phyloP scores from a whole-genome alignment of 1,139 yeast genomes.

The Yamadazyma atmosphaerica region DNA sequence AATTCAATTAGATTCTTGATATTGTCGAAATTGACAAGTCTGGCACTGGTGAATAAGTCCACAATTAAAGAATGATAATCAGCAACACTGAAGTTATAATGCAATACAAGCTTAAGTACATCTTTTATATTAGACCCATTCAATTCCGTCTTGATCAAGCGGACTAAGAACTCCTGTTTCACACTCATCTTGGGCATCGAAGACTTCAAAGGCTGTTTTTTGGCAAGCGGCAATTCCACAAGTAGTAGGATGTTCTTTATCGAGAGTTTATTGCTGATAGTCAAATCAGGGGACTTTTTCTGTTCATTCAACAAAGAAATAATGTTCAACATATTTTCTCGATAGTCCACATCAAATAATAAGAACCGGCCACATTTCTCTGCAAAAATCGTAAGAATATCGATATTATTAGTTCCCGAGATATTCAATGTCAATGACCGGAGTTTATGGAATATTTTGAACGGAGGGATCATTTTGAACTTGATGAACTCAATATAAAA shows the following conservation, averaged over 20 bases:
- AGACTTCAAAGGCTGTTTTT: conserved; percentile 20
- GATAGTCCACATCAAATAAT: conserved; percentile 60
- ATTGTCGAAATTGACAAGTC: conserved; percentile 58
- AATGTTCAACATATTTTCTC: conserved; percentile 62
- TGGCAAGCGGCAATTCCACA: conserved; percentile 57
- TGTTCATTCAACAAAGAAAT: conserved; percentile 54
- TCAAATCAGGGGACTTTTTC: conserved; percentile 50
- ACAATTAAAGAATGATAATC: conserved; percentile 41
- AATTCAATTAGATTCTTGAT: conserved; percentile 52
- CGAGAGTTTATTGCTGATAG: conserved; percentile 58
- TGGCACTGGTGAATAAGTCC: conserved; percentile 62
- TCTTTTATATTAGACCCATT: conserved; percentile 30
- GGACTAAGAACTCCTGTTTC: conserved; percentile 51
- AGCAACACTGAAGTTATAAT: conserved; percentile 49
- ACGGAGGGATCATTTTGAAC: conserved; percentile 72
- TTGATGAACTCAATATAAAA: conserved; percentile 77
- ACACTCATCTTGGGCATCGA: conserved; percentile 23
- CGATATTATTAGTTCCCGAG: conserved; percentile 54
- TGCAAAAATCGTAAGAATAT: conserved; percentile 62
- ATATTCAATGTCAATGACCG: conserved; percentile 55
- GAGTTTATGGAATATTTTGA: conserved; percentile 70
- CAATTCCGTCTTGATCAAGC: conserved; percentile 54
- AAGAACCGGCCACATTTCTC: conserved; percentile 76
- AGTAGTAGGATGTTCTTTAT: conserved; percentile 59
- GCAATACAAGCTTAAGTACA: conserved; percentile 41